A percentile compares a stretch with the other conserved stretches of the same genome.
Conservation (phyloP, 495 filamentous ascomycete genomes). For the Glarea lozoyensis region DNA sequence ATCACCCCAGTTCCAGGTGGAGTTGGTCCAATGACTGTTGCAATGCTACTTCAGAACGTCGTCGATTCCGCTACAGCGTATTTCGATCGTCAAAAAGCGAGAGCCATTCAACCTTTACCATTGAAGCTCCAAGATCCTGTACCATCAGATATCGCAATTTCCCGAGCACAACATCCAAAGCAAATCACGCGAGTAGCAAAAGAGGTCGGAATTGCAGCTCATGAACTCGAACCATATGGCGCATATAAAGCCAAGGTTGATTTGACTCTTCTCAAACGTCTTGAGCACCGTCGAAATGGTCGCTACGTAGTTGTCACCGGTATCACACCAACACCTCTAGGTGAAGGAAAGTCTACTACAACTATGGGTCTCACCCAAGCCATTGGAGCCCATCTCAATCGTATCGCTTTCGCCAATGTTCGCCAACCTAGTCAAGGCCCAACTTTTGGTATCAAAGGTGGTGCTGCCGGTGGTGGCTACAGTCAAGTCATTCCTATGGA, state of each 20-base stretch:
- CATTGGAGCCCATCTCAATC: slow-evolving; percentile 79
- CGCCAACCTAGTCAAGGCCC: slow-evolving; percentile 95
- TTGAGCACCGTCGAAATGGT: slow-evolving; percentile 79
- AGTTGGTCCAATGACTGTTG: slow-evolving; percentile 97
- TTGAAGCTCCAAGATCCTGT: slow-evolving; percentile 67
- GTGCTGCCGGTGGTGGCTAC: slow-evolving; percentile 93
- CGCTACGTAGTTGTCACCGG: slow-evolving; percentile 87
- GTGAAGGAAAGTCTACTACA: slow-evolving; percentile 98
- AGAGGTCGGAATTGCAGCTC: slow-evolving; percentile 75
- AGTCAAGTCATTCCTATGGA: slow-evolving; percentile 99
- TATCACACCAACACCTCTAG: slow-evolving; percentile 95
- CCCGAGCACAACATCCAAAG: slow-evolving; percentile 82
- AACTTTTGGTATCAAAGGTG: slow-evolving; percentile 98
- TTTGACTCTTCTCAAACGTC: slow-evolving; percentile 67
- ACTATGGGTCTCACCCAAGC: slow-evolving; percentile 93
- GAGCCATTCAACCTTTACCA: slow-evolving; percentile 69
- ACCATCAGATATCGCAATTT: slow-evolving; percentile 90
- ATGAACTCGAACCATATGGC: slow-evolving; percentile 91
- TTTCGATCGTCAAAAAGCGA: slow-evolving; percentile 71
- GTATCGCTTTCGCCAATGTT: slow-evolving; percentile 90
- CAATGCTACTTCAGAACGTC: slow-evolving; percentile 93
- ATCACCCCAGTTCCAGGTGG: slow-evolving; percentile 97
- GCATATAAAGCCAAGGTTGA: slow-evolving; percentile 93
- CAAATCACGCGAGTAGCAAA: slow-evolving; percentile 72
- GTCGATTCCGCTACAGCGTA: slow-evolving; percentile 71